phyloP scores from a whole-genome alignment of 495 filamentous ascomycete species.

The Penicillium paxilli region DNA sequence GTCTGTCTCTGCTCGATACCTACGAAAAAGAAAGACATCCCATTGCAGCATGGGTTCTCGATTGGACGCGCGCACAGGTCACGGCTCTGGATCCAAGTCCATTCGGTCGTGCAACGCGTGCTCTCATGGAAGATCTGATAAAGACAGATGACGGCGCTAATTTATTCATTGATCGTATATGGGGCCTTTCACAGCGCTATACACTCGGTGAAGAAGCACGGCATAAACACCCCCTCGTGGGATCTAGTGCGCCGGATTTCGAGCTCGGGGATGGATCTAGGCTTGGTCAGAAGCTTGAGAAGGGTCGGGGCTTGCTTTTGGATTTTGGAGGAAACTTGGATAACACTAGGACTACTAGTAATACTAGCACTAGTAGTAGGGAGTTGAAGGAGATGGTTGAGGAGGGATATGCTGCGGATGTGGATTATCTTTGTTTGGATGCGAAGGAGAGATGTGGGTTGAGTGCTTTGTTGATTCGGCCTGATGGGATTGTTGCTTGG shows the following conservation, averaged over 20 bases:
- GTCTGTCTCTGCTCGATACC: constrained; percentile 30
- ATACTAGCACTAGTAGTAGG: no score
- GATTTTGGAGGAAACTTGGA: constrained; percentile 21
- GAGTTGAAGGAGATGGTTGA: constrained; percentile 7
- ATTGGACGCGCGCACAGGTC: constrained; percentile 29
- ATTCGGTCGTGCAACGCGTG: constrained; percentile 15
- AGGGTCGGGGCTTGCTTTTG: constrained; percentile 20
- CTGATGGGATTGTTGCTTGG: constrained; percentile 36
- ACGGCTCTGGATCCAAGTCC: constrained; percentile 19
- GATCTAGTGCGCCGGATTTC: constrained; percentile 29
- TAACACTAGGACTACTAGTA: no score
- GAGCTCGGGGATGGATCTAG: constrained; percentile 23
- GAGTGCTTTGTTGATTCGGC: constrained; percentile 26
- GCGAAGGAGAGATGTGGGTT: constrained; percentile 25
- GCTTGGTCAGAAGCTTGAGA: constrained; percentile 20
- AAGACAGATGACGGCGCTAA: constrained; percentile 30
- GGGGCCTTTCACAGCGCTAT: constrained; percentile 30
- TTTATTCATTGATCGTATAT: constrained; percentile 27
- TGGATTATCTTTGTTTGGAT: constrained; percentile 20
- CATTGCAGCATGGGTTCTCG: constrained; percentile 26
- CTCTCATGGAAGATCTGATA: constrained; percentile 22
- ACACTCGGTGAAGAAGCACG: constrained; percentile 12
- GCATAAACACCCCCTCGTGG: constrained; percentile 24
- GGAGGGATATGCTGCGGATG: constrained; percentile 1
- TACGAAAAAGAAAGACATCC: constrained; percentile 30